Evolutionary conservation across 2,329 filamentous ascomycete genomes (phyloP).

Genomic region (Alternaria burnsii): DNA sequence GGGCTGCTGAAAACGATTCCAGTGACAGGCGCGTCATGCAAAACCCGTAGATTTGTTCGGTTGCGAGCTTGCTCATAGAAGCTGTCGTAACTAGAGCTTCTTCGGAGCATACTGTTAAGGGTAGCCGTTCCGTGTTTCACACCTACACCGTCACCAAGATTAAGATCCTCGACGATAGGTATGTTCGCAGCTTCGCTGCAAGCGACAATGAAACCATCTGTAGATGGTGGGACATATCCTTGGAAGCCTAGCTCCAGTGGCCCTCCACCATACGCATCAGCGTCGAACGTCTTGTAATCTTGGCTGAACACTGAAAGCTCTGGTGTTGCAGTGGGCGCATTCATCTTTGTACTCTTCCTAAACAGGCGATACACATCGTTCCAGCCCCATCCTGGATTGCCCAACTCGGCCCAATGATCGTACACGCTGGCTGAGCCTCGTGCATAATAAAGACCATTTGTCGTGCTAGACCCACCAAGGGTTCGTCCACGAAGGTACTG

Average conservation of each 20-base stretch:
- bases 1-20: conserved; percentile 31
- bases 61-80: conserved; percentile 41
- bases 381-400: conserved; percentile 65
- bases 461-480: conserved; percentile 45
- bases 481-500: conserved; percentile 35
- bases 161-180: conserved; percentile 47
- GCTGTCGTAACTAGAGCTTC: conserved; percentile 43
- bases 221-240: conserved; percentile 41
- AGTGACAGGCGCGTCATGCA: conserved; percentile 39
- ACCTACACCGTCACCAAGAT: conserved; percentile 40
- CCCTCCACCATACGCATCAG: conserved; percentile 36
- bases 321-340: conserved; percentile 31
- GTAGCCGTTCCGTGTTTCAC: conserved; percentile 45
- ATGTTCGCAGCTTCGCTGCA: conserved; percentile 38
- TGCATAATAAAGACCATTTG: conserved; percentile 48
- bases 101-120: conserved; percentile 26
- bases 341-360: conserved; percentile 40
- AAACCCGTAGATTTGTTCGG: conserved; percentile 40
- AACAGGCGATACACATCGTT: conserved; percentile 32
- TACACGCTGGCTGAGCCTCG: conserved; percentile 45
- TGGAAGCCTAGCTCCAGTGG: conserved; percentile 42
- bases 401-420: conserved; percentile 65
- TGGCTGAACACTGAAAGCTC: conserved; percentile 37
- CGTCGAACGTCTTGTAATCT: conserved; percentile 40
- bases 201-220: conserved; percentile 39